Evolutionary conservation across 257 asterid genomes (phyloP), one percentile per base, ranked within the genome.

Genomic region (Henckelia pumila): DNA sequence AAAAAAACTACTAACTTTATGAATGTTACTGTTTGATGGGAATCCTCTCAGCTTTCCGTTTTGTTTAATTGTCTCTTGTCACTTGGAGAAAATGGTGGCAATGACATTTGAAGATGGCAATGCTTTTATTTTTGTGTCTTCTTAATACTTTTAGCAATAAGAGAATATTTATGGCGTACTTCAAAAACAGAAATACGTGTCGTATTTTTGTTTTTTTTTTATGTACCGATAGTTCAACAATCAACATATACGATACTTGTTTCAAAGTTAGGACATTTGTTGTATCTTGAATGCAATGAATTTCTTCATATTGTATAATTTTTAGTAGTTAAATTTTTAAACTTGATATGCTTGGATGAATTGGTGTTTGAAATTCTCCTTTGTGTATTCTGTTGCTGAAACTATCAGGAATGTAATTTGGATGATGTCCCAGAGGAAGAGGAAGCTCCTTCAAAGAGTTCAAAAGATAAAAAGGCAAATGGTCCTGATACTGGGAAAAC

Each of bases 391-490:
- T 40, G 13, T 67, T 59, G 17, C 55, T 77, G 71, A 21, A 68
- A 63, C 63, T 35, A 61, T 69, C 76, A 93, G 99, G 99, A 93
- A 65, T 93, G 99, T 83, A 86, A 88, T 76, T 86, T 93, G 75
- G 99, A 93, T 79, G 99, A 93, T 72, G 81, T 85, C 67, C 26
- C 88, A 58, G 96, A 89, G 50, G 97, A 88, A 16, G 98, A 93
- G 21, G 99, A 86, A 78, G 73, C 89, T 75, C 89, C 98, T 53
- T 59, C 89, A 69, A 93, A 90, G 79, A 89, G 95, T 77, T 91
- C 95, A 63, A 92, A 89, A 87, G 96, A 88, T 73, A 93, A 89
- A 82, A 93, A 93, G 67, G 93, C 94, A 63, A 93, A 86, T 70
- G 95, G 85, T 56, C 89, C 98, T 17, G 98, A 92, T 77, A 78